phyloP scores from a whole-genome alignment of 164 flowering plant genomes.

The Buxus sempervirens region DNA sequence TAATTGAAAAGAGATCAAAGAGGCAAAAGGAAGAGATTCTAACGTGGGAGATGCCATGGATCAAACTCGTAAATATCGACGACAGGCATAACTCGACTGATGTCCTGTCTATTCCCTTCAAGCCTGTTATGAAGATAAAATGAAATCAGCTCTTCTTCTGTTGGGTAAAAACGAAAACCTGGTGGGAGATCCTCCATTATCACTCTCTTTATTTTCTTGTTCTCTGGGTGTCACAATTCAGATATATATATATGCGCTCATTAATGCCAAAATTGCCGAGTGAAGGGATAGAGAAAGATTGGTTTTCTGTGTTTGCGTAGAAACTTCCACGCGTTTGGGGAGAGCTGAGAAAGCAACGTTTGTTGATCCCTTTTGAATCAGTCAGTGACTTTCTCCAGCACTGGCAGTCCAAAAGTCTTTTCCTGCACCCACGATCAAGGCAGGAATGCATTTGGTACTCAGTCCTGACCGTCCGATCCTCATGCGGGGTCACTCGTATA shows the following conservation, averaged over 20 bases:
- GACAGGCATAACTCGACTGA: conserved; percentile 37
- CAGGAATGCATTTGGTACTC: background rate
- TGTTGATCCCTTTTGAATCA: background rate
- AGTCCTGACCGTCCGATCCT: too few relatives aligned
- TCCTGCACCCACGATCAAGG: background rate
- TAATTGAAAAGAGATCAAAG: background rate
- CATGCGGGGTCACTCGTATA: too few relatives aligned
- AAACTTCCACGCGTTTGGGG: conserved; percentile 11
- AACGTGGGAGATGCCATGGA: conserved; percentile 62
- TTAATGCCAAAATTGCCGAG: too few relatives aligned
- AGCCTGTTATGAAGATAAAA: conserved; percentile 52
- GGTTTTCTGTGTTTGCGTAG: background rate
- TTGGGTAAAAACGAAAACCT: conserved; percentile 64
- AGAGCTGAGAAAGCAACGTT: background rate
- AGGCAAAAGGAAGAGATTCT: background rate
- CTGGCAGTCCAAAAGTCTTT: background rate
- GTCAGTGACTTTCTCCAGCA: background rate
- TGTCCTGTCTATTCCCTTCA: conserved; percentile 21
- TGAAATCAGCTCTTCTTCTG: conserved; percentile 54
- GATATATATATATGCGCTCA: background rate
- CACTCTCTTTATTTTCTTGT: background rate
- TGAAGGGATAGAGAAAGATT: conserved; percentile 6
- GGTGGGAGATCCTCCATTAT: conserved; percentile 28
- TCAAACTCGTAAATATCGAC: conserved; percentile 36
- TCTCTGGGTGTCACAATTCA: too few relatives aligned